Conservation (phyloP, 179 eudicot species). For the Beta corolliflora region DNA sequence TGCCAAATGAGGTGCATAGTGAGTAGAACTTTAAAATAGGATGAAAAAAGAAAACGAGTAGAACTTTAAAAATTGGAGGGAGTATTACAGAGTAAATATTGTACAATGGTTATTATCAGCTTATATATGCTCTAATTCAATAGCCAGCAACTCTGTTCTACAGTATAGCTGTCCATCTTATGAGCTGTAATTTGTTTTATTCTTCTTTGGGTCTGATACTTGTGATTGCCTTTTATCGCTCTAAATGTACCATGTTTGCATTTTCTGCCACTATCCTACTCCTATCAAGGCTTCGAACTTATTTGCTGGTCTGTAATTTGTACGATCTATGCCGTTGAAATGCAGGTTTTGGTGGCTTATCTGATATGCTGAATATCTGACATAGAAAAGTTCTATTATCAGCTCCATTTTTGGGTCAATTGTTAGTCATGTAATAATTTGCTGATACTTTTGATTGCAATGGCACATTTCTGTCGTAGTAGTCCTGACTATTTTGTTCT, state of each 20-base stretch:
- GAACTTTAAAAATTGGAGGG: too few relatives aligned
- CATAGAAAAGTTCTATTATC: not conserved
- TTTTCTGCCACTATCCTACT: not conserved
- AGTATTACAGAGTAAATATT: too few relatives aligned
- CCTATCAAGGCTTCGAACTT: not conserved
- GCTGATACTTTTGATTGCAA: not conserved
- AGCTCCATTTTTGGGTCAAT: not conserved
- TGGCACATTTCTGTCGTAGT: too few relatives aligned
- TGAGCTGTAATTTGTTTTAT: not conserved
- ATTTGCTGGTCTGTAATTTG: not conserved
- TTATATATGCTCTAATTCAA: not conserved
- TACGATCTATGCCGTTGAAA: not conserved
- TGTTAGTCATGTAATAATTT: not conserved
- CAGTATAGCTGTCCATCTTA: not conserved
- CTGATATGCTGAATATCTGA: too few relatives aligned
- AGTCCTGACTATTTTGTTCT: too few relatives aligned
- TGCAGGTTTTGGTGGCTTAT: not conserved
- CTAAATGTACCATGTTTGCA: not conserved
- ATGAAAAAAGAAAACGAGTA: too few relatives aligned
- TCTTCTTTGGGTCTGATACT: not conserved
- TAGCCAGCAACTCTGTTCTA: not conserved
- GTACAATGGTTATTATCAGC: too few relatives aligned
- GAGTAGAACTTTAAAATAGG: too few relatives aligned
- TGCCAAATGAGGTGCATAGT: too few relatives aligned
- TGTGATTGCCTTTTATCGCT: not conserved